Base-by-base conservation (phyloP, 768 basidiomycete genomes). In the Termitomyces sp. region DNA sequence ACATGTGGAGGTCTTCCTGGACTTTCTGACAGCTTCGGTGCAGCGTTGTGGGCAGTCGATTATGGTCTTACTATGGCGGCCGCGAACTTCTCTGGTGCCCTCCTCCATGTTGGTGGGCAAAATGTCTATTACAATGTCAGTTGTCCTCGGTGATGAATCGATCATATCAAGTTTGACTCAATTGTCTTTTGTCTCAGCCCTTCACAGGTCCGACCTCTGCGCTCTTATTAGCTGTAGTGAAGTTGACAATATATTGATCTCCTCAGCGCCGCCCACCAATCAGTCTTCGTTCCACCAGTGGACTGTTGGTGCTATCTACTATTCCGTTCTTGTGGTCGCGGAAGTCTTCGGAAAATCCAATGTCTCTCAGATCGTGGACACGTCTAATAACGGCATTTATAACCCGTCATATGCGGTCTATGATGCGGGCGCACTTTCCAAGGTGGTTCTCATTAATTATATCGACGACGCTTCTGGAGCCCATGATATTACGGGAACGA, bases 391-490 rank as follows among this genome's bases (percentile, higher is more conserved):
- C 62, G 68, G 66, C 65, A 76, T 78, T 10, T 83, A 74, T 63
- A 88, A 86, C 9, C 88, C 91, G 61, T 79, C 82, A 4, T 88
- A 92, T 71, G 88, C 83, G 9, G 82, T 94, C 59, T 93, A 92
- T 69, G 89, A 94, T 70, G 81, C 86, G 59, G 85, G 84, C 20
- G 76, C 69, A 3, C 83, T 88, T 6, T 79, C 81, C 17, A 81
- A 86, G 46, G 78, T 91, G 1, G 86, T 84, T 11, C 69, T 93
- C 56, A 82, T 92, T 73, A 95, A 94, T 72, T 93, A 82, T 67
- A 78, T 91, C 55, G 78, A 81, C 42, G 90, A 92, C 66, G 63
- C 79, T 0, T 77, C 78, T 10, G 88, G 87, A 4, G 81, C 77
- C 0, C 84, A 78, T 67, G 77, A 82, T 54, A 84, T 84, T 60